phyloP scores from a whole-genome alignment of 768 basidiomycete genomes.

The Leccinum aurantiacum region DNA sequence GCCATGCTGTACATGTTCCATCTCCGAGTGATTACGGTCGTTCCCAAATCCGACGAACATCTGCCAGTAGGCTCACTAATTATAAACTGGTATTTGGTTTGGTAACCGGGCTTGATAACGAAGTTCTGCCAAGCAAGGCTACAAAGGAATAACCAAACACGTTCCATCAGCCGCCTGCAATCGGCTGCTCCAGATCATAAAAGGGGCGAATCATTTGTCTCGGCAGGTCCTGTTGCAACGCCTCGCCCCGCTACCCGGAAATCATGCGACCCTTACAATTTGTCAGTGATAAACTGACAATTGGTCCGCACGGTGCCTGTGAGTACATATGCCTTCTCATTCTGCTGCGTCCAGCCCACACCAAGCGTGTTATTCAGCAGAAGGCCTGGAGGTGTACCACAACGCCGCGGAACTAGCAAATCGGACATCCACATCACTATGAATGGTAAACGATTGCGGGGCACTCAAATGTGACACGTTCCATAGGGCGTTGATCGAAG shows the following conservation, averaged over 20 bases:
- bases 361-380: not conserved
- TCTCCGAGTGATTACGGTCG: too few relatives aligned
- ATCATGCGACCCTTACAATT: not conserved
- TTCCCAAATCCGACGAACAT: too few relatives aligned
- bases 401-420: too few relatives aligned
- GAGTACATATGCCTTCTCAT: not conserved
- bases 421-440: too few relatives aligned
- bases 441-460: not conserved
- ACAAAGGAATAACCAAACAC: not conserved
- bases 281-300: not conserved
- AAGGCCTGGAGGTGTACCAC: not conserved
- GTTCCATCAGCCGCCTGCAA: not conserved
- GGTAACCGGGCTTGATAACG: not conserved
- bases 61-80: not conserved
- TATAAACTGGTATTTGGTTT: not conserved
- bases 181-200: not conserved
- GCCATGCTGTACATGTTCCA: not conserved
- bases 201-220: not conserved
- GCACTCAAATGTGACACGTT: not conserved
- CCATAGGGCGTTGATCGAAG: not conserved
- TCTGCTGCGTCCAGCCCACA: too few relatives aligned
- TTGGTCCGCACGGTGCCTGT: not conserved
- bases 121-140: too few relatives aligned
- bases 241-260: too few relatives aligned
- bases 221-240: too few relatives aligned